Base-by-base conservation (phyloP, 2,329 filamentous ascomycete genomes). In the Aspergillus eucalypticola region DNA sequence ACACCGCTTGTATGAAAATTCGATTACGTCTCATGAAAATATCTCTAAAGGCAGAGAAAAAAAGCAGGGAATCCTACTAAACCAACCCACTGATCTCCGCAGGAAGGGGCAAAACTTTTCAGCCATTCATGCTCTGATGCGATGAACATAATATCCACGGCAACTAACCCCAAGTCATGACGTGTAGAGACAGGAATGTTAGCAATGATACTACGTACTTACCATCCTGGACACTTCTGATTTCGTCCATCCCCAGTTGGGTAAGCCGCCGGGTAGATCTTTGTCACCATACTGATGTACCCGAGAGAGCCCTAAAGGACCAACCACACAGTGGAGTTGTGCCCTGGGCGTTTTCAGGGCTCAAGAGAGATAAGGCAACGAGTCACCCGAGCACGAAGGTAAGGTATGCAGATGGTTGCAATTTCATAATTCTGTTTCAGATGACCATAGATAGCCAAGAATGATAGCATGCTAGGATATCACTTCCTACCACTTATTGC, bases 171-270 rank as follows among this genome's bases (percentile, higher is more conserved):
- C 35, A 29, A 54, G 53, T 56, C 54, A 63, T 63, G 62, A 64
- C 60, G 60, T 62, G 62, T 56, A 17, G 51, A 54, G 39, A 55
- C 23, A 49, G 17, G 39, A 56, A 54, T 54, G 54, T 54, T 56
- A 58, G 13, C 35, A 54, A 54, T 41, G 11, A 13, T 35, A 35
- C 32, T 35, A 32, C 29, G 8, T 32, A 35, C 32, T 35, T 35
- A 42, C 49, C 32, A 58, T 13, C 50, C 35, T 49, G 23, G 52
- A 62, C 27, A 25, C 50, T 27, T 54, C 54, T 61, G 61, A 56
- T 59, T 60, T 17, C 48, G 50, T 59, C 57, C 49, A 52, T 13
- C 32, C 21, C 38, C 48, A 48, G 49, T 23, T 13, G 53, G 49
- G 38, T n/a, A 54, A 27, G 32, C 27, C 46, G 32, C 25, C 52